phyloP scores from a whole-genome alignment of 2,329 filamentous ascomycete genomes.

The Trichophyton simii region DNA sequence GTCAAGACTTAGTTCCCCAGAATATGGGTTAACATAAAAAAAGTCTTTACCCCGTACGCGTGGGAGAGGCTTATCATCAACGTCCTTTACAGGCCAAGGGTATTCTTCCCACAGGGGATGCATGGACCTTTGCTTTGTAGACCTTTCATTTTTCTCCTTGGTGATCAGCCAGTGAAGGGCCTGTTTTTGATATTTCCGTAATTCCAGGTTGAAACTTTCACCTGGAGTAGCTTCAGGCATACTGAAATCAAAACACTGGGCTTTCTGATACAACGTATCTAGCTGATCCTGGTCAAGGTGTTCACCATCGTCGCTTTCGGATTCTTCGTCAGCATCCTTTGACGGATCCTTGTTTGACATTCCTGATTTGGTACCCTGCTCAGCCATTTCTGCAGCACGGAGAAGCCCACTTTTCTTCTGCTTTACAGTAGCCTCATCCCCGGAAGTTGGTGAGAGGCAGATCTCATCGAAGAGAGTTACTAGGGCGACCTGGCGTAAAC shows the following conservation, averaged over 20 bases:
- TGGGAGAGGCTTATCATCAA: slow-evolving; percentile 65
- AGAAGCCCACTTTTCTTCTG: slow-evolving; percentile 75
- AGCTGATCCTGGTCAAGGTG: slow-evolving; percentile 93
- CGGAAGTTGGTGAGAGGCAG: slow-evolving; percentile 60
- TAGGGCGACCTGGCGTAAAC: slow-evolving; percentile 72
- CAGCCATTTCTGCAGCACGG: slow-evolving; percentile 75
- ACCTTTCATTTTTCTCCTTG: slow-evolving; percentile 72
- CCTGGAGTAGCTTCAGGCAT: slow-evolving; percentile 79
- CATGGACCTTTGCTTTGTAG: slow-evolving; percentile 67
- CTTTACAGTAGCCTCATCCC: slow-evolving; percentile 61
- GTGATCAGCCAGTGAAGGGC: slow-evolving; percentile 91
- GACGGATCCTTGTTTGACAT: slow-evolving; percentile 33
- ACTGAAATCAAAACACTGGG: slow-evolving; percentile 89
- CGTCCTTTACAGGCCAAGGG: slow-evolving; percentile 72
- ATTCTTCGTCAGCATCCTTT: slow-evolving; percentile 35
- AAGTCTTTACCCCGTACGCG: slow-evolving; percentile 51
- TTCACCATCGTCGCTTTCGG: slow-evolving; percentile 68
- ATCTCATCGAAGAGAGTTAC: slow-evolving; percentile 85
- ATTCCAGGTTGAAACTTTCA: slow-evolving; percentile 64
- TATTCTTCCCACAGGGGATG: slow-evolving; percentile 98
- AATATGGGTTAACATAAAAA: slow-evolving; percentile 97
- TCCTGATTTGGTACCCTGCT: slow-evolving; percentile 55
- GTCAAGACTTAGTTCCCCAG: slow-evolving; percentile 78
- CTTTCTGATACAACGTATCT: slow-evolving; percentile 86
- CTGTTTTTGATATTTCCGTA: slow-evolving; percentile 91